Evolutionary conservation across 2,329 filamentous ascomycete species (phyloP).

Genomic region (Hypoxylon sp.): DNA sequence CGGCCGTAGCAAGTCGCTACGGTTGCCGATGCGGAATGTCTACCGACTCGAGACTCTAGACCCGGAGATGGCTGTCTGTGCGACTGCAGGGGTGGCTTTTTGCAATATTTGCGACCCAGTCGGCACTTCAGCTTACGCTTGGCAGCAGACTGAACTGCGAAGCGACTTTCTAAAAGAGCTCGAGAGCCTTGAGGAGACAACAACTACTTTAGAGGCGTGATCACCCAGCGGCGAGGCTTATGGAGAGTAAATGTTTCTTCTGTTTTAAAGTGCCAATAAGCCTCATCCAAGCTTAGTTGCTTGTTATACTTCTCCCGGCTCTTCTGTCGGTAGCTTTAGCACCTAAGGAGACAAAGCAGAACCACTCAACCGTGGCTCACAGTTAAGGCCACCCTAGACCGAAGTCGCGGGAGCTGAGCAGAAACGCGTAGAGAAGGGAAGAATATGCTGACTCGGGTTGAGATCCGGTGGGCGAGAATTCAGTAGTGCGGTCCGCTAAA

Average conservation of each 20-base stretch:
- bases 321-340: conserved; percentile 8
- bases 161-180: conserved; percentile 11
- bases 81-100: conserved; percentile 6
- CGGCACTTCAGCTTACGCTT: conserved; percentile 14
- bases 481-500: conserved; percentile 39
- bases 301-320: conserved; percentile 17
- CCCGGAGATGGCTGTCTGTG: conserved; percentile 8
- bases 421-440: conserved; percentile 19
- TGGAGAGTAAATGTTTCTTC: conserved; percentile 13
- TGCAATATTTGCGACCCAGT: conserved; percentile 13
- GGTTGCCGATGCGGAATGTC: conserved; percentile 27
- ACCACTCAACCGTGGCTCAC: conserved; percentile 18
- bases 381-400: conserved; percentile 18
- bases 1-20: conserved; percentile 20
- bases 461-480: conserved; percentile 33
- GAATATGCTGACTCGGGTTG: conserved; percentile 34
- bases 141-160: conserved; percentile 11
- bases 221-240: conserved; percentile 15
- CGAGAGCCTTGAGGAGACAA: conserved; percentile 11
- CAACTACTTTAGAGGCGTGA: conserved; percentile 16
- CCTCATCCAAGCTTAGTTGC: background rate
- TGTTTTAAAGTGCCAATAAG: conserved; percentile 15
- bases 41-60: conserved; percentile 20
- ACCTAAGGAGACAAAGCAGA: conserved; percentile 11
- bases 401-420: conserved; percentile 21